Evolutionary conservation across 768 basidiomycete species (phyloP).

Genomic region (Russula olivacea): DNA sequence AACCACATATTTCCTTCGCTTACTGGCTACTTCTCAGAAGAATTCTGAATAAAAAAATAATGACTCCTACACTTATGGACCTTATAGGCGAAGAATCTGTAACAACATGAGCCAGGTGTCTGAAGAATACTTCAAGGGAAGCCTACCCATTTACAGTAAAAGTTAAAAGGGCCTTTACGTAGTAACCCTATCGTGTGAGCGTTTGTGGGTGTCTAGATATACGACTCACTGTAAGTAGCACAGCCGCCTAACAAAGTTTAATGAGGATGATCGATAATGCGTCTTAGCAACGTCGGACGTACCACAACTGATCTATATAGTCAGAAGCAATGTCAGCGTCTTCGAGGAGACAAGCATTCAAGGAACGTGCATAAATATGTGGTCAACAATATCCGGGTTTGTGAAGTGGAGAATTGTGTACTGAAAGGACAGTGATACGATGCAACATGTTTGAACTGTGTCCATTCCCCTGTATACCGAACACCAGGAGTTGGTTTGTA

Average conservation of each 20-base stretch:
- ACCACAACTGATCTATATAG: slow-evolving; percentile 2
- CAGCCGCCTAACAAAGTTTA: neutral
- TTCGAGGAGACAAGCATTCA: neutral
- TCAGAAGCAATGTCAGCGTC: neutral
- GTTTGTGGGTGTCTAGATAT: neutral
- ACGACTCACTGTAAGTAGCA: slow-evolving; percentile 11
- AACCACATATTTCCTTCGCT: slow-evolving; percentile 20
- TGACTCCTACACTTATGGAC: slow-evolving; percentile 14
- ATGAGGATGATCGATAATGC: neutral
- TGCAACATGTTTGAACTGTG: slow-evolving; percentile 7
- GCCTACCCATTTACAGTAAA: slow-evolving; percentile 20
- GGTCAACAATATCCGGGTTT: neutral
- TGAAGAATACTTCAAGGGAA: neutral
- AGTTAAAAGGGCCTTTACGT: neutral
- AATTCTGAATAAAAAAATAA: neutral
- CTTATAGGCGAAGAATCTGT: slow-evolving; percentile 16
- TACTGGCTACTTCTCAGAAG: slow-evolving; percentile 4
- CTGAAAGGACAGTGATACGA: slow-evolving; percentile 6
- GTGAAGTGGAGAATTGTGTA: slow-evolving; percentile 12
- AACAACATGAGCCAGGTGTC: neutral
- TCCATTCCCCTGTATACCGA: slow-evolving; percentile 9
- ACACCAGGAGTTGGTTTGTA: neutral
- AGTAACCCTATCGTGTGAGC: neutral
- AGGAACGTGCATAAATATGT: slow-evolving; percentile 6
- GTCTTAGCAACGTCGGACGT: neutral